A percentile compares a stretch with the other conserved stretches of the same genome.
Conservation (phyloP, 495 filamentous ascomycete genomes). For the Melanomma pulvis-pyrius region DNA sequence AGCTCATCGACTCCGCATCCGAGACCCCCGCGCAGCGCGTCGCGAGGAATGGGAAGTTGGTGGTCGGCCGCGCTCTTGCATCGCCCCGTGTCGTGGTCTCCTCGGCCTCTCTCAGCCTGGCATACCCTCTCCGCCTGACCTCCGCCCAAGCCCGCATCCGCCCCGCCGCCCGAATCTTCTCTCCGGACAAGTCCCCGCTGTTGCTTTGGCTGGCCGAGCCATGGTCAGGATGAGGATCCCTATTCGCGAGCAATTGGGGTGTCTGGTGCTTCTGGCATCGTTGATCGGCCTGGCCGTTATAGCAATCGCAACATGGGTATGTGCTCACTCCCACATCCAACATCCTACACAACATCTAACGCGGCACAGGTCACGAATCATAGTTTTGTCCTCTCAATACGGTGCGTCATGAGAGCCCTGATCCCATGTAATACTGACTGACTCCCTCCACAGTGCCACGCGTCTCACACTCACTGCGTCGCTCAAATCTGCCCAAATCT, state of each 20-base stretch:
- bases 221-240: conserved; percentile 72
- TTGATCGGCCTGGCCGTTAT: conserved; percentile 68
- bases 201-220: background rate
- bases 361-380: conserved; percentile 70
- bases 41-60: conserved; percentile 27
- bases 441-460: conserved; percentile 44
- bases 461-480: conserved; percentile 76
- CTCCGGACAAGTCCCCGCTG: background rate
- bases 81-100: background rate
- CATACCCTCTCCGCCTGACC: background rate
- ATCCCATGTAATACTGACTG: background rate
- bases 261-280: conserved; percentile 71
- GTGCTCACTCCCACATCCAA: background rate
- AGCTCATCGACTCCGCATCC: background rate
- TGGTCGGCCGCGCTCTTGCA: background rate
- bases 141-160: background rate
- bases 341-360: background rate
- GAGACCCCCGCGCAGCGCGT: background rate
- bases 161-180: background rate
- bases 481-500: conserved; percentile 79
- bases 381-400: conserved; percentile 68
- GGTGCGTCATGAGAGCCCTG: conserved; percentile 46
- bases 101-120: background rate
- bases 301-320: conserved; percentile 62
- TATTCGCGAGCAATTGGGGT: conserved; percentile 78